Conservation (phyloP, 2,329 filamentous ascomycete species). For the Penicillium hordei region DNA sequence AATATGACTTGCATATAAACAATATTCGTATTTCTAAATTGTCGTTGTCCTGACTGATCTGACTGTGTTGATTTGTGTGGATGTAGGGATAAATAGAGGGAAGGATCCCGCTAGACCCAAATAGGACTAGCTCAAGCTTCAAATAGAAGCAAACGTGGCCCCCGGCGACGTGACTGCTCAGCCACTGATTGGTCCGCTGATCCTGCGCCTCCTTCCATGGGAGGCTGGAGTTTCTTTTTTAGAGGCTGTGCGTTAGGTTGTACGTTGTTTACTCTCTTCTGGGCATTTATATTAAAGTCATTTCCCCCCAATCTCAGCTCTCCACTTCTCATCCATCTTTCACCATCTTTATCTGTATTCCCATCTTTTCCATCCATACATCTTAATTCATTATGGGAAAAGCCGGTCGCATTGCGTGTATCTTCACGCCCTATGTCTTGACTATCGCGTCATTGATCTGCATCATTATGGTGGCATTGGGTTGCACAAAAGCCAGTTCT, state of each 20-base stretch:
- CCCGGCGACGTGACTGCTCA: constrained; percentile 15
- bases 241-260: constrained; percentile 18
- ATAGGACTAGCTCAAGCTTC: constrained; percentile 11
- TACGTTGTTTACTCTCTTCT: neutral
- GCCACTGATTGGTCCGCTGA: constrained; percentile 20
- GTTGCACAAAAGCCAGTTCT: constrained; percentile 54
- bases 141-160: constrained; percentile 33
- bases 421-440: constrained; percentile 80
- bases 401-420: constrained; percentile 78
- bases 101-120: neutral
- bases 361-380: neutral
- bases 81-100: neutral
- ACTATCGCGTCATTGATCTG: constrained; percentile 76
- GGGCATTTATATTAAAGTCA: constrained; percentile 12
- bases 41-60: neutral
- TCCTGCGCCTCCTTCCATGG: constrained; percentile 23
- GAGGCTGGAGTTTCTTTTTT: constrained; percentile 21
- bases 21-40: neutral
- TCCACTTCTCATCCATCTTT: constrained; percentile 1
- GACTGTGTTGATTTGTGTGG: neutral
- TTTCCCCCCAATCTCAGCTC: neutral
- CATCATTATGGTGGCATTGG: constrained; percentile 58
- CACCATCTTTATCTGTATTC: constrained; percentile 3
- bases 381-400: constrained; percentile 58
- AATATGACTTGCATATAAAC: neutral